Evolutionary conservation across 352 stramenopile species (phyloP).

Genomic region (Nothophytophthora sp.): DNA sequence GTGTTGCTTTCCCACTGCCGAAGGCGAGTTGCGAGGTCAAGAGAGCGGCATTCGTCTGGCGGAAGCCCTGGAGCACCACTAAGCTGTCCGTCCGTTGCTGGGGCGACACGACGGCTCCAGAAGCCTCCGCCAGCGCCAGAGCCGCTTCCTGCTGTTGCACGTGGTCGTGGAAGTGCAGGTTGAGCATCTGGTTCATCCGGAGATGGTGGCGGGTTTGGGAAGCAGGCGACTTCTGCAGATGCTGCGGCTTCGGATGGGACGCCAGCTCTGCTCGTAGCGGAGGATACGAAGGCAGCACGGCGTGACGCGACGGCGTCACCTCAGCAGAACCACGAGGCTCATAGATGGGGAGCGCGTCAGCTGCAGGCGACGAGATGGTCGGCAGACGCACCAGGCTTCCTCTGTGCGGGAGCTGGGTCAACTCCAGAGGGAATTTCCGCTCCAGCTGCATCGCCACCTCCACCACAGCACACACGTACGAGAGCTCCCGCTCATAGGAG

Average conservation of each 20-base stretch:
- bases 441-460: conserved; percentile 36
- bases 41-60: conserved; percentile 37
- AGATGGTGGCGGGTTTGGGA: no score
- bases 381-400: conserved; percentile 27
- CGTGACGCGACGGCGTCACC: conserved; percentile 3
- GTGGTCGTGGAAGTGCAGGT: conserved; percentile 44
- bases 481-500: conserved; percentile 59
- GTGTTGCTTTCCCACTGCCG: conserved; percentile 15
- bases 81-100: conserved; percentile 24
- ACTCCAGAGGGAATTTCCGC: conserved; percentile 14
- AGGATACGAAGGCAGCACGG: conserved; percentile 26
- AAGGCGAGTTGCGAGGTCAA: conserved; percentile 40
- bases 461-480: conserved; percentile 53
- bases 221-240: conserved; percentile 9
- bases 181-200: conserved; percentile 41
- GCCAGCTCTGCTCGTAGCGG: background rate
- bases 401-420: conserved; percentile 8
- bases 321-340: background rate
- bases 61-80: conserved; percentile 52
- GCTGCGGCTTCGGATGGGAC: conserved; percentile 1
- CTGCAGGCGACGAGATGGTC: conserved; percentile 21
- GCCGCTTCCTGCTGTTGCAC: conserved; percentile 24
- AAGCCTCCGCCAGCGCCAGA: conserved; percentile 14
- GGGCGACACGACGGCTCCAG: conserved; percentile 5
- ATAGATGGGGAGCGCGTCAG: background rate